Percentiles rank a stretch among this genome's conserved stretches.
phyloP scores from a whole-genome alignment of 148 eudicot genomes.

The Camellia japonica region DNA sequence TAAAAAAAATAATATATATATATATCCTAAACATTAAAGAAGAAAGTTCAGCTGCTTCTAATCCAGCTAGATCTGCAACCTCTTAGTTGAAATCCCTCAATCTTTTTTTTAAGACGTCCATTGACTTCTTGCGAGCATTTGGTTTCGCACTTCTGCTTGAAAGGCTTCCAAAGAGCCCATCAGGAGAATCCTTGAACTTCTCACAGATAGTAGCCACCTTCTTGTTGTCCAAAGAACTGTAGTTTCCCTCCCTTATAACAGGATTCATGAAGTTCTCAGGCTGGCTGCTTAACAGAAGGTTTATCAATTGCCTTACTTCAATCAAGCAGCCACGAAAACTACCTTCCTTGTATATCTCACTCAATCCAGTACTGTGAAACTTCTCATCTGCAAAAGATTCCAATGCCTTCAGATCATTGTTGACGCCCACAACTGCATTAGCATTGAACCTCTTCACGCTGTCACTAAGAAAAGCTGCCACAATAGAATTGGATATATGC shows the following conservation, averaged over 20 bases:
- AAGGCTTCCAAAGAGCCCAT: constrained; percentile 88
- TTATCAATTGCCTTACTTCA: constrained; percentile 78
- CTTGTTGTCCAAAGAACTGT: constrained; percentile 67
- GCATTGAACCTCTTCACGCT: constrained; percentile 76
- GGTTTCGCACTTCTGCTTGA: constrained; percentile 74
- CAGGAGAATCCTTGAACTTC: constrained; percentile 85
- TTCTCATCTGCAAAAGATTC: constrained; percentile 85
- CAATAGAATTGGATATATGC: constrained; percentile 70
- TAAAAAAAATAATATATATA: not conserved
- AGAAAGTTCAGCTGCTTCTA: constrained; percentile 10
- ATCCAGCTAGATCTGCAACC: constrained; percentile 24
- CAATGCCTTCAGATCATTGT: constrained; percentile 62
- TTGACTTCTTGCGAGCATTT: constrained; percentile 72
- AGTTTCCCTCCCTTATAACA: constrained; percentile 73
- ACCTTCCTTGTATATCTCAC: constrained; percentile 73
- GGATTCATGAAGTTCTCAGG: constrained; percentile 97
- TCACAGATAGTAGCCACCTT: constrained; percentile 83
- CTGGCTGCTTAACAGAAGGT: constrained; percentile 81
- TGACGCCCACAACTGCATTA: constrained; percentile 69
- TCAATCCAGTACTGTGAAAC: constrained; percentile 72
- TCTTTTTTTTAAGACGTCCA: constrained; percentile 76
- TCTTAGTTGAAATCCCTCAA: constrained; percentile 74
- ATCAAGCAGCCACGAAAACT: constrained; percentile 62
- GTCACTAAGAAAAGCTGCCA: constrained; percentile 79
- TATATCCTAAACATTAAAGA: constrained; percentile 1